These are phyloP conservation scores for Pseudognaphalium luteoalbum DNA, from an alignment of 129 eudicot species.

Conservation along the genomic window DNA sequence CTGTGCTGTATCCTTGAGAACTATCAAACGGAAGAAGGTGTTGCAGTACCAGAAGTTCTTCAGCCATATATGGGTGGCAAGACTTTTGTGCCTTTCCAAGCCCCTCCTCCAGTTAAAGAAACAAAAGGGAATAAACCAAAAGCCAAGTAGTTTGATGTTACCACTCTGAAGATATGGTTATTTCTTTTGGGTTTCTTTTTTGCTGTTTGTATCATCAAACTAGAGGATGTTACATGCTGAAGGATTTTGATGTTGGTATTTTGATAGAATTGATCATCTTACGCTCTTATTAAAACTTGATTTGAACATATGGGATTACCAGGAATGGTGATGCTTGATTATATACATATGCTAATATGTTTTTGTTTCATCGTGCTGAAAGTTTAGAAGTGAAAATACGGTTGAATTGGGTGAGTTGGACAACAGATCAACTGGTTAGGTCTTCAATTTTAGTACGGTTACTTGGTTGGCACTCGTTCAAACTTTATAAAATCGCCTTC, in stretches of 20 bases:
- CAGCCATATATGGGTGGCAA: slow-evolving; percentile 69
- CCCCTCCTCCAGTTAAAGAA: slow-evolving; percentile 12
- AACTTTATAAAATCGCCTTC: no score
- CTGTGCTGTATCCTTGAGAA: slow-evolving; percentile 84
- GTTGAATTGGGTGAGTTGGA: no score
- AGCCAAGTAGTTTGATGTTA: not conserved
- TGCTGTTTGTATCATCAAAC: not conserved
- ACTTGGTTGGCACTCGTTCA: no score
- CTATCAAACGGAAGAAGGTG: slow-evolving; percentile 79
- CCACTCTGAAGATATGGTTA: not conserved
- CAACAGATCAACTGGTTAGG: no score
- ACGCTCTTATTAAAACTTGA: not conserved
- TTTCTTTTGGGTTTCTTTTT: not conserved
- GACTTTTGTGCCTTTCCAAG: slow-evolving; percentile 56
- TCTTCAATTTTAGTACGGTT: no score
- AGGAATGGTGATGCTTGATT: not conserved
- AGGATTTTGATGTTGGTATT: not conserved
- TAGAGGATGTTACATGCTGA: not conserved
- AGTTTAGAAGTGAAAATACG: not conserved
- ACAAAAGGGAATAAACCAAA: not conserved
- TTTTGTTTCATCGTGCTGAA: not conserved
- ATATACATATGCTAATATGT: not conserved
- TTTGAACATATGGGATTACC: not conserved
- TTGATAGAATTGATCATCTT: not conserved
- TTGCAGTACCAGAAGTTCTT: slow-evolving; percentile 65